Evolutionary conservation across 2,329 filamentous ascomycete species (phyloP), one percentile per base, ranked within the genome.

Genomic region (Paecilomyces variotii): DNA sequence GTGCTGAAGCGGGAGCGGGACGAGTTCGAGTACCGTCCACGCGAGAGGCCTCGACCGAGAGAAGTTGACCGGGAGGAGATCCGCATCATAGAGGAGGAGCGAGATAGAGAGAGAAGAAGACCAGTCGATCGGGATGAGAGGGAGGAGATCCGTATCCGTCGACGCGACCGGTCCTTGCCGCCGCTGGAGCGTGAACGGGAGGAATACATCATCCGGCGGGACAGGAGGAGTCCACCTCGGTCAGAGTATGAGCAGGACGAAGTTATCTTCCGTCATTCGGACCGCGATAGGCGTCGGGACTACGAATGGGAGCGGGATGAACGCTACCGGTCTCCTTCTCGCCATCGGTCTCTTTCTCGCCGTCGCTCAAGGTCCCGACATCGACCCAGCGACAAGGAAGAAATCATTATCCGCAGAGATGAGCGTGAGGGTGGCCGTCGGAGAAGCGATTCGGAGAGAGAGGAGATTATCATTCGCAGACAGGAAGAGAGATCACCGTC

Each of bases 401-500:
- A 71, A 56, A 68, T 77, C 35, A 67, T 74, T 35, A 70, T 77
- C 56, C 64, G 71, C 30, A 68, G 67, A 59, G 65, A 69, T 24
- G 66, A 71, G 50, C 61, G 62, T 55, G 64, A 62, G 14, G 63
- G 63, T 3, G 62, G 55, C 56, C 64, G 55, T 54, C 57, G 24
- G 34, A 63, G 59, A 60, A 63, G 45, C 24, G 64, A 60, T 27
- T 61, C 67, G 30, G 74, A 79, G 55, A 65, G 63, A 14, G 73
- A 74, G 57, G 76, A 78, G 59, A 72, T 78, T 59, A 72, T 75
- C 59, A 69, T 75, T 35, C 75, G 73, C 28, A 69, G 69, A 57
- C 70, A 72, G 39, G 73, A 74, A 30, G 75, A 53, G 10, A 72
- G 53, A 25, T 53, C 57, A 7, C 25, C 58, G 5, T 80, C 80